phyloP scores from a whole-genome alignment of 768 basidiomycete genomes.

The Tephrocybe sp. region DNA sequence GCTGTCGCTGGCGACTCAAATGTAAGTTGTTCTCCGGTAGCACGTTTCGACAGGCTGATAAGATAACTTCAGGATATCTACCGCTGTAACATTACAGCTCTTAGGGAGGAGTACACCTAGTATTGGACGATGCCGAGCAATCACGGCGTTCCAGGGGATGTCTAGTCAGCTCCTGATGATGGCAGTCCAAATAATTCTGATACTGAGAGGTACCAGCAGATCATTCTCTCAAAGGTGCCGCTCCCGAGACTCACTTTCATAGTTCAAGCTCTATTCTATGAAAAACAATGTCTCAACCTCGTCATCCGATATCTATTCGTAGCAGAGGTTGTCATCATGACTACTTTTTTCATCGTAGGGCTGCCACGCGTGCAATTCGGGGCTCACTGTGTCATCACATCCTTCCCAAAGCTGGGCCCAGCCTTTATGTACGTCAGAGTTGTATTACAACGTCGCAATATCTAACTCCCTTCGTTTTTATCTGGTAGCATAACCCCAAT shows the following conservation, averaged over 20 bases:
- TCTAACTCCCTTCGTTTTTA: background rate
- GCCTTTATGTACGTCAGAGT: constrained; percentile 20
- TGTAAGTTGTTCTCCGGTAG: constrained; percentile 10
- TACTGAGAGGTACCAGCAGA: constrained; percentile 19
- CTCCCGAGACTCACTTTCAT: background rate
- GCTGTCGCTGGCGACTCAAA: constrained; percentile 15
- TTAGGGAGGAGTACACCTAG: constrained; percentile 2
- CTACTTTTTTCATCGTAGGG: constrained; percentile 10
- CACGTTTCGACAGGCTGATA: background rate
- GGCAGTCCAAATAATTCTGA: constrained; percentile 21
- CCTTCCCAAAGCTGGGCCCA: constrained; percentile 14
- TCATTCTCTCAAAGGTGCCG: background rate
- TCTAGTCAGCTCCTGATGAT: constrained; percentile 20
- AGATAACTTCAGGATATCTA: constrained; percentile 15
- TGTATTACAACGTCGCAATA: too few relatives aligned
- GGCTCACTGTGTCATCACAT: constrained; percentile 18
- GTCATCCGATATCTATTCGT: constrained; percentile 15
- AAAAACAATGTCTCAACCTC: constrained; percentile 11
- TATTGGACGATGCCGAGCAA: constrained; percentile 7
- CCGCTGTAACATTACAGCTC: constrained; percentile 15
- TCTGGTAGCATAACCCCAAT: constrained; percentile 17
- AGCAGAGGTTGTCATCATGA: constrained; percentile 16
- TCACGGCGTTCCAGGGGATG: constrained; percentile 20
- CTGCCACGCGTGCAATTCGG: constrained; percentile 16
- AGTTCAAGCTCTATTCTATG: constrained; percentile 24